phyloP scores from a whole-genome alignment of 805 yeast species.

The Tetrapisispora phaffii region DNA sequence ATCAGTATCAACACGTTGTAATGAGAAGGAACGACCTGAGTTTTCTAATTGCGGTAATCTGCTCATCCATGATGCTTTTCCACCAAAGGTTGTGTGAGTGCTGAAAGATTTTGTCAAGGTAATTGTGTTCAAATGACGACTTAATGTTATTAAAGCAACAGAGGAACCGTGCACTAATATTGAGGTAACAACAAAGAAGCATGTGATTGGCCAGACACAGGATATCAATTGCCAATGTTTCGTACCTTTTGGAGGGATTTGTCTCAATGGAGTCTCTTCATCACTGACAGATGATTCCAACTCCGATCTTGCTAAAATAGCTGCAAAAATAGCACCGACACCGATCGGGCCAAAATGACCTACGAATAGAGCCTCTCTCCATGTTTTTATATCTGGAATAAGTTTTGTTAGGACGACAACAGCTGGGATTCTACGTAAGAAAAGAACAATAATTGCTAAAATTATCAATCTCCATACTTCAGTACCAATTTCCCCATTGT shows the following conservation, averaged over 20 bases:
- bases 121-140: slow-evolving; percentile 83
- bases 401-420: slow-evolving; percentile 64
- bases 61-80: slow-evolving; percentile 65
- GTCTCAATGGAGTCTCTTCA: slow-evolving; percentile 47
- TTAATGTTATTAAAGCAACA: slow-evolving; percentile 63
- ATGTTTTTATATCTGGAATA: slow-evolving; percentile 77
- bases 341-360: slow-evolving; percentile 97
- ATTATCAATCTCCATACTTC: slow-evolving; percentile 72
- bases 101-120: slow-evolving; percentile 88
- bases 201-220: slow-evolving; percentile 71
- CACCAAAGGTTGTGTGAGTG: slow-evolving; percentile 48
- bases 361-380: slow-evolving; percentile 91
- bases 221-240: slow-evolving; percentile 52
- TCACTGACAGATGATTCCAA: slow-evolving; percentile 44
- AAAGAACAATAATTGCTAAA: slow-evolving; percentile 61
- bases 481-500: slow-evolving; percentile 45
- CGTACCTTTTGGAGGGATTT: slow-evolving; percentile 37
- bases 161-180: slow-evolving; percentile 88
- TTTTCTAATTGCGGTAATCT: slow-evolving; percentile 72
- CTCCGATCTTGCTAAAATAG: slow-evolving; percentile 65
- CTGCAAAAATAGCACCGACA: slow-evolving; percentile 84
- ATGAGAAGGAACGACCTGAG: slow-evolving; percentile 61
- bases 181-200: slow-evolving; percentile 71
- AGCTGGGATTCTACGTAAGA: slow-evolving; percentile 76
- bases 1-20: slow-evolving; percentile 69